Evolutionary conservation across 208 protist species (phyloP).

Genomic region (Novymonas esmeraldas): DNA sequence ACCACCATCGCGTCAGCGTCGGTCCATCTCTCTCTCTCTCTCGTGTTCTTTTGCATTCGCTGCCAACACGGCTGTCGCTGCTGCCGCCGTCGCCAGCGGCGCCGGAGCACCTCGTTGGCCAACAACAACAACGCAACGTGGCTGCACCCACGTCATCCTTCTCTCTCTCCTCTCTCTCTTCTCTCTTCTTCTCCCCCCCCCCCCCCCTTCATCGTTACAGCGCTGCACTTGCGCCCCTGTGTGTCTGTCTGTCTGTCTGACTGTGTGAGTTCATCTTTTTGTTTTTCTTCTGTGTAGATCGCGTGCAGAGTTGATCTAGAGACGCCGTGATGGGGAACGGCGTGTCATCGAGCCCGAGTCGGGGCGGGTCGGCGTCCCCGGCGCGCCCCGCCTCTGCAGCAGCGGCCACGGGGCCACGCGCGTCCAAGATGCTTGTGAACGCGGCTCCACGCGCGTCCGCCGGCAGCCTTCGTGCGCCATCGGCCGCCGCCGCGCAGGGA

Average conservation of each 20-base stretch:
- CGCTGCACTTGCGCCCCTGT: neutral
- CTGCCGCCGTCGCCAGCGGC: too few relatives aligned
- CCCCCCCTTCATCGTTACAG: neutral
- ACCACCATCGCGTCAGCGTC: too few relatives aligned
- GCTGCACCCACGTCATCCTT: neutral
- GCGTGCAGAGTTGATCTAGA: too few relatives aligned
- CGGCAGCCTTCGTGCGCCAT: slow-evolving; percentile 22
- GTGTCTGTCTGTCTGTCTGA: neutral
- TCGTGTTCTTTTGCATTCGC: too few relatives aligned
- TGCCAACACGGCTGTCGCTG: too few relatives aligned
- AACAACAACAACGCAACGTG: too few relatives aligned
- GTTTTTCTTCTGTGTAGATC: too few relatives aligned
- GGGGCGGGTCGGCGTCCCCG: slow-evolving; percentile 1
- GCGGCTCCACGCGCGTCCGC: slow-evolving; percentile 15
- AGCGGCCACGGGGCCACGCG: slow-evolving; percentile 9
- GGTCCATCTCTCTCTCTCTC: too few relatives aligned
- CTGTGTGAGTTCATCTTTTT: neutral
- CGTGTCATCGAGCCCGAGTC: slow-evolving; percentile 18
- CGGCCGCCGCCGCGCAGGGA: slow-evolving; percentile 4
- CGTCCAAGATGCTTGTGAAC: slow-evolving; percentile 33
- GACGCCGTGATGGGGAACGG: slow-evolving; percentile 29
- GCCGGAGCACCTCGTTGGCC: too few relatives aligned
- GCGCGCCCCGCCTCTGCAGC: slow-evolving; percentile 13
- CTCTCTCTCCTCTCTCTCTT: neutral
- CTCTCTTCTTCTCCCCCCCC: too few relatives aligned